A percentile compares a stretch with the other conserved stretches of the same genome.
phyloP scores from a whole-genome alignment of 352 stramenopile species.

The Salisapilia sapeloensis region DNA sequence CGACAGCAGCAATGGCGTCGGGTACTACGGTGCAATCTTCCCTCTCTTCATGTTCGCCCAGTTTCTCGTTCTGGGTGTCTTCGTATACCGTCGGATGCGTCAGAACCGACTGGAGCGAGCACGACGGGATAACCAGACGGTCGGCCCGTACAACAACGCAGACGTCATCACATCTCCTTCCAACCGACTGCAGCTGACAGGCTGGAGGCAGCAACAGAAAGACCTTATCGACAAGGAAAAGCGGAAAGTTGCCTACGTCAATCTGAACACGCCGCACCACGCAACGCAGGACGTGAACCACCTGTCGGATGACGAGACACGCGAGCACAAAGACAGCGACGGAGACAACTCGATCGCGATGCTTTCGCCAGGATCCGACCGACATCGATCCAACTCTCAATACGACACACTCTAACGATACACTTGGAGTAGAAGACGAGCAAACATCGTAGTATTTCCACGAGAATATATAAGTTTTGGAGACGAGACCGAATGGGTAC shows the following conservation, averaged over 20 bases:
- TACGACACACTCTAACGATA: too few species aligned
- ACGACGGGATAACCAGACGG: neutral
- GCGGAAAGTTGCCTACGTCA: conserved; percentile 17
- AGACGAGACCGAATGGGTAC: too few species aligned
- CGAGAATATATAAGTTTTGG: too few species aligned
- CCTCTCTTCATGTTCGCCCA: conserved; percentile 56
- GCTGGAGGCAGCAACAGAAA: conserved; percentile 31
- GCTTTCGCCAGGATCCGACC: too few species aligned
- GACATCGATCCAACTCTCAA: too few species aligned
- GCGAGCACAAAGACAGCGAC: too few species aligned
- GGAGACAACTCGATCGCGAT: too few species aligned
- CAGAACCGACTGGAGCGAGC: conserved; percentile 1
- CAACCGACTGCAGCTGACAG: conserved; percentile 42
- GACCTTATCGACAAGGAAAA: conserved; percentile 43
- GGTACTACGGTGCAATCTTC: conserved; percentile 43
- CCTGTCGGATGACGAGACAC: too few species aligned
- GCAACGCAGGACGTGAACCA: too few species aligned
- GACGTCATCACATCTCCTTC: conserved; percentile 46
- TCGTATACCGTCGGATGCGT: conserved; percentile 31
- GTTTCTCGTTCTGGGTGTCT: conserved; percentile 26
- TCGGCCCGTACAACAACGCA: conserved; percentile 62
- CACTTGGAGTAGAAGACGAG: too few species aligned
- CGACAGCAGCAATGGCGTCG: conserved; percentile 9
- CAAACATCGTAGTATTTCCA: too few species aligned
- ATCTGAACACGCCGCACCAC: conserved; percentile 13